Base-by-base conservation (phyloP, 371 early-diverging fungal species). In the Parasitella parasitica region DNA sequence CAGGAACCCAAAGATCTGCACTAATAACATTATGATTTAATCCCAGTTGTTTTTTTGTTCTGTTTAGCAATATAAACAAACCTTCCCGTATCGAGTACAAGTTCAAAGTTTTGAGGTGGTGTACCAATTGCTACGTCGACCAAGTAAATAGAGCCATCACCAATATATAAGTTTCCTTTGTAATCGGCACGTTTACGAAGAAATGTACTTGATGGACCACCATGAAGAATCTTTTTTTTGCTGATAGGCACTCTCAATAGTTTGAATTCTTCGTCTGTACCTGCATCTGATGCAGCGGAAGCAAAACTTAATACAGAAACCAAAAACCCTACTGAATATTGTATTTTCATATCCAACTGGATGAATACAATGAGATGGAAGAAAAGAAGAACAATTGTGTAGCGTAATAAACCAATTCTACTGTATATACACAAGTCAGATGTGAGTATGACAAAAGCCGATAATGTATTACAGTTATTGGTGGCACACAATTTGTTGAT, bases 1-100 rank as follows among this genome's bases (percentile, higher is more conserved):
- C 66, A 27, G 80, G 73, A 2, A 80, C 48, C 80, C 80, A 80
- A 3, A 77, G 26, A 61, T 80, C 77, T 39, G 75, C 69, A 57
- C 76, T 78, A 38, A 34, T 24, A 35, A 46, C 35, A 13, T 2
- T 55, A 11, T 24, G 1, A 32, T 53, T 12, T 22, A 36, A 26
- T 27, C 16, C 16, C 16, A n/a, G 27, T 34, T 6, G 11, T 27
- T 8, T 39, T 37, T 26, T 15, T 37, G 27, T 37, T 28, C 8
- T 28, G 39, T 16, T 22, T 16, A 32, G n/a, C 4, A 20, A 20
- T 41, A 76, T 73, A 32, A 22, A 13, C 28, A 20, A 41, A 76
- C 76, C 76, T 76, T 56, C 77, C 77, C 39, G 77, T 77, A 51
- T 77, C 78, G 26, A 77, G 9, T 3, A 67, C 59, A 12, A 77